These are phyloP conservation scores for Sisymbrium irio DNA, from an alignment of 345 rosid species.

Conservation along the genomic window DNA sequence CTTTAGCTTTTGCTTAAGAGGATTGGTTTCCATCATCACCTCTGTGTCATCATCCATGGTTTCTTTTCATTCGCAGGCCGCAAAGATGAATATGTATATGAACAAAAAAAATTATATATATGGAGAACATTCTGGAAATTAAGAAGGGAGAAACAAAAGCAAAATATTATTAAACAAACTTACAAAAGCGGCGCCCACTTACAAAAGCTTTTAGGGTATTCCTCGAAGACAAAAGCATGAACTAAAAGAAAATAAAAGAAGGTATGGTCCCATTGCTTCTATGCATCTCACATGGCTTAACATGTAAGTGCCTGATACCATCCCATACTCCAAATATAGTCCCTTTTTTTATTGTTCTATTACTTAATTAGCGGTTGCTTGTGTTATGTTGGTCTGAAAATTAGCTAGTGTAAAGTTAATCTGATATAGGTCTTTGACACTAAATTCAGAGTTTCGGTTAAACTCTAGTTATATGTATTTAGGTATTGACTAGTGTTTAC, in stretches of 20 bases:
- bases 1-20: conserved; percentile 17
- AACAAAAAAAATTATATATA: not conserved
- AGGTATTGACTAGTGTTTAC: not conserved
- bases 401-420: not conserved
- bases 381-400: conserved; percentile 13
- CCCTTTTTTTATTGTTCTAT: not conserved
- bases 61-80: conserved; percentile 17
- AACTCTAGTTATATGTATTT: not conserved
- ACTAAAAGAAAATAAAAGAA: not conserved
- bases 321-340: conserved; percentile 5
- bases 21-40: not conserved
- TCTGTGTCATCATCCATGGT: conserved; percentile 28
- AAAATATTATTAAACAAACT: not conserved
- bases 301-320: conserved; percentile 27
- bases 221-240: not conserved
- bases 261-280: conserved; percentile 29
- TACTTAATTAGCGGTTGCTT: not conserved
- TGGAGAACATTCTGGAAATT: conserved; percentile 4
- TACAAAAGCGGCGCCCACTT: not conserved
- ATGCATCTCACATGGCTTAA: conserved; percentile 32
- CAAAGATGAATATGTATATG: not conserved
- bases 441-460: not conserved
- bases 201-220: not conserved
- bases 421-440: not conserved
- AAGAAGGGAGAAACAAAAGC: not conserved